Evolutionary conservation across 2,329 filamentous ascomycete genomes (phyloP), one percentile per base, ranked within the genome.

Genomic region (Drechslera avenae): DNA sequence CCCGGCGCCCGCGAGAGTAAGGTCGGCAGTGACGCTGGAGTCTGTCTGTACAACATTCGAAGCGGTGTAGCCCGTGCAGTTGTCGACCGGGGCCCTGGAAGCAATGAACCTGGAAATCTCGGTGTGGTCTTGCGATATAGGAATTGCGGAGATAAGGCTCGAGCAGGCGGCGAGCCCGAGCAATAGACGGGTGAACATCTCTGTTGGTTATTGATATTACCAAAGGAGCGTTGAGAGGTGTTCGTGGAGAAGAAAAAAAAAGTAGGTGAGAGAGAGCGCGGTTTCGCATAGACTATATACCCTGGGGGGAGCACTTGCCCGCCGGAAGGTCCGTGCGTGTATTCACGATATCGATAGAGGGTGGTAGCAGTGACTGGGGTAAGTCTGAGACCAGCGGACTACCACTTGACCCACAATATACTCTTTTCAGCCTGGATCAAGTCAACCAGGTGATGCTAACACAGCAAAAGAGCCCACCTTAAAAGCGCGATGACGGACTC

Each of bases 1-100:
- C 5, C 86, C 79, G 8, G 78, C 64, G 0, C 89, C 90, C 6
- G 87, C 87, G 9, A 95, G 80, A 2, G 74, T 80, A 39, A 96
- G 78, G 57, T 88, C 81, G 1, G 90, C 91, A 1, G 83, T 88
- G 45, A 94, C 75, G 7, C 83, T 83, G 41, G 75, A 77, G 30
- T 71, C 65, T 0, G 76, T 82, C 42, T 78, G 72, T 43, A 76
- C 69, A 12, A 90, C 78, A 65, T 28, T 28, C 26, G 26, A 28
- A 9, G 26, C 26, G 26, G 14, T 18, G 19, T 35, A 28, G 26
- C 26, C 26, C 26, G 26, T 28, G 26, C 26, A 28, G 9, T 28
- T 28, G 10, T 28, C 26, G 10, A 28, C 26, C 7, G 26, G 7
- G 26, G 26, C 10, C 26, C 26, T 8, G 10, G 26, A 3, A 28